Base-by-base conservation (phyloP, 176 grass and related monocot genomes). In the Bonia amplexicaulis region DNA sequence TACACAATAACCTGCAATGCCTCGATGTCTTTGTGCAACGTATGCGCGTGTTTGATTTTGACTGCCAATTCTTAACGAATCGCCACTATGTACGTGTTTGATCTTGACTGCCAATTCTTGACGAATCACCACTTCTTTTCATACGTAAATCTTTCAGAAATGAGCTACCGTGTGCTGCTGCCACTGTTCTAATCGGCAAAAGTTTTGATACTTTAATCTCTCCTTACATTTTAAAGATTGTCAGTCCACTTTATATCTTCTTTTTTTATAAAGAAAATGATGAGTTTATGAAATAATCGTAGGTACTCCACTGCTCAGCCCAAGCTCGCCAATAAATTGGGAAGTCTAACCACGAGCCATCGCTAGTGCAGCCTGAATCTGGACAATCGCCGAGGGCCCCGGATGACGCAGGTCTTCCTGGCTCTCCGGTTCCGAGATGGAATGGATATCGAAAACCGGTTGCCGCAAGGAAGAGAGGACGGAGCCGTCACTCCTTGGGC, bases 401-500 rank as follows among this genome's bases (percentile, higher is more conserved):
- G 52, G 82, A 73, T 12, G n/a, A 26, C 58, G n/a, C 58, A 11
- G 4, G 4, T 4, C n/a, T 61, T 11, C 58, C 58, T 6, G n/a
- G 58, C 58, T 26, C 12, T 6, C 11, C 23, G 58, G n/a, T 26
- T 61, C 58, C n/a, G 11, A 61, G 58, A 13, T 2, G 23, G 11
- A 61, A 61, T 13, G 58, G 11, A 61, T 2, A 26, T 12, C 4
- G 57, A 6, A 6, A 61, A 61, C 4, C 23, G 59, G 5, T 59
- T 27, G 84, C 88, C 73, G 58, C 73, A 90, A 90, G 88, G 79
- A 83, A 86, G 84, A 83, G 88, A 83, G 48, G 27, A 67, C 84
- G 79, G 88, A 86, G 88, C 84, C 84, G 84, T 90, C 79, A 90
- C 88, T 86, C 88, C 84, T 73, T n/a, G 79, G 84, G 57, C 84